These are phyloP conservation scores for Lentinula aciculospora DNA, from an alignment of 768 basidiomycete genomes.

Conservation along the genomic window DNA sequence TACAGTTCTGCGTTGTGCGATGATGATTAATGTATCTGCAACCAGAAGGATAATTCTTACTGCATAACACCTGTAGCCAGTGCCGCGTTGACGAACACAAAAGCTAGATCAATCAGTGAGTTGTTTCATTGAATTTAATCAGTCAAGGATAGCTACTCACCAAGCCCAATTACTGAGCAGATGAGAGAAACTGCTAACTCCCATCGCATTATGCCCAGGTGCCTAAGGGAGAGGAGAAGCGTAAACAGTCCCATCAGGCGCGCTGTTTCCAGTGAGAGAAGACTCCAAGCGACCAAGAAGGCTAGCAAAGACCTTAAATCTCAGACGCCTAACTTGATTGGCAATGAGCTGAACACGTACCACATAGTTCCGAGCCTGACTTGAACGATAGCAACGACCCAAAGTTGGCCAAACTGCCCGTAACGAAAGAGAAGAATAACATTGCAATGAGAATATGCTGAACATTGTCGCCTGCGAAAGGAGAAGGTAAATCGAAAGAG, in stretches of 20 bases:
- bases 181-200: slow-evolving; percentile 26
- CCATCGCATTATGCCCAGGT: slow-evolving; percentile 19
- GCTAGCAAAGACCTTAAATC: slow-evolving; percentile 20
- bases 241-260: slow-evolving; percentile 34
- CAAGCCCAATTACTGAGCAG: slow-evolving; percentile 25
- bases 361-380: slow-evolving; percentile 13
- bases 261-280: slow-evolving; percentile 30
- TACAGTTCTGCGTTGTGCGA: slow-evolving; percentile 14
- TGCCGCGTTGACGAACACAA: slow-evolving; percentile 35
- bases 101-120: slow-evolving; percentile 17
- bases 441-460: slow-evolving; percentile 11
- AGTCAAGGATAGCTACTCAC: slow-evolving; percentile 20
- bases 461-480: background rate
- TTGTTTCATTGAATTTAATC: background rate
- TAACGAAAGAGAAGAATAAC: slow-evolving; percentile 22
- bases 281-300: slow-evolving; percentile 41
- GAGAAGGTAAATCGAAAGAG: background rate
- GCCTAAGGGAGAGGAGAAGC: slow-evolving; percentile 27
- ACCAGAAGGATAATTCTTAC: slow-evolving; percentile 14
- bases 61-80: slow-evolving; percentile 27
- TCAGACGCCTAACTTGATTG: background rate
- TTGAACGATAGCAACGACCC: slow-evolving; percentile 23
- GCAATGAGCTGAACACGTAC: slow-evolving; percentile 1
- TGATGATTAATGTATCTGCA: background rate
- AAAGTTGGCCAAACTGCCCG: slow-evolving; percentile 24